A percentile compares a stretch with the other conserved stretches of the same genome.
These are phyloP conservation scores for Kodamaea neixiangensis DNA, from an alignment of 805 yeast genomes.

Conservation along the genomic window DNA sequence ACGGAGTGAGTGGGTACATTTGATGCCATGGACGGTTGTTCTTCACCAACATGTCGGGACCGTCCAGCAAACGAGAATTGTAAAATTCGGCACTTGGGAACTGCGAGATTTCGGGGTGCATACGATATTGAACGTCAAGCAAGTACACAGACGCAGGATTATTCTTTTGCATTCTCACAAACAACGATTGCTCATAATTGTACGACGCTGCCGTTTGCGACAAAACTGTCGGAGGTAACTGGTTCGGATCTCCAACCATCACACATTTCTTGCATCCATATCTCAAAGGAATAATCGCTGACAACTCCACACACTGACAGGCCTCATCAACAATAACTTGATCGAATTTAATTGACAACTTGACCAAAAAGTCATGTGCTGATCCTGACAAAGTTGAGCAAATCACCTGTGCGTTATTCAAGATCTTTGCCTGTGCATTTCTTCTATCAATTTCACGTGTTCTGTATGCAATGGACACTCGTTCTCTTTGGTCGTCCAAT, in stretches of 20 bases:
- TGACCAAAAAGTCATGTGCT: conserved; percentile 82
- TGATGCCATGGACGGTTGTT: conserved; percentile 79
- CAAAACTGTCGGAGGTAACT: conserved; percentile 93
- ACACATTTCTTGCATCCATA: conserved; percentile 90
- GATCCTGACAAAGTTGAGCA: conserved; percentile 94
- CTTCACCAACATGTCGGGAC: conserved; percentile 62
- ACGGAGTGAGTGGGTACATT: conserved; percentile 61
- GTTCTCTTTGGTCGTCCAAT: conserved; percentile 79
- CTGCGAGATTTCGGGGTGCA: conserved; percentile 89
- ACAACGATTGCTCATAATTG: conserved; percentile 86
- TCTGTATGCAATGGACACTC: conserved; percentile 64
- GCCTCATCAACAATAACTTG: conserved; percentile 97
- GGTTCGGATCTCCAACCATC: conserved; percentile 99
- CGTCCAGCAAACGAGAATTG: conserved; percentile 69
- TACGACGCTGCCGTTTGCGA: conserved; percentile 82
- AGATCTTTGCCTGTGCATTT: conserved; percentile 68
- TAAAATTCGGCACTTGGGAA: conserved; percentile 90
- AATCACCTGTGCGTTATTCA: conserved; percentile 77
- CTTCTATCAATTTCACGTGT: conserved; percentile 78
- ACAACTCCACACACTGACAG: conserved; percentile 92
- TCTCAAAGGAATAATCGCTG: conserved; percentile 86
- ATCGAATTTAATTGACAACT: conserved; percentile 75
- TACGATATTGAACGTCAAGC: conserved; percentile 88
- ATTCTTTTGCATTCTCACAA: conserved; percentile 86
- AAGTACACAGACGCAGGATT: conserved; percentile 63